Base-by-base conservation (phyloP, 805 yeast species). In the Cyberlindnera petersonii region DNA sequence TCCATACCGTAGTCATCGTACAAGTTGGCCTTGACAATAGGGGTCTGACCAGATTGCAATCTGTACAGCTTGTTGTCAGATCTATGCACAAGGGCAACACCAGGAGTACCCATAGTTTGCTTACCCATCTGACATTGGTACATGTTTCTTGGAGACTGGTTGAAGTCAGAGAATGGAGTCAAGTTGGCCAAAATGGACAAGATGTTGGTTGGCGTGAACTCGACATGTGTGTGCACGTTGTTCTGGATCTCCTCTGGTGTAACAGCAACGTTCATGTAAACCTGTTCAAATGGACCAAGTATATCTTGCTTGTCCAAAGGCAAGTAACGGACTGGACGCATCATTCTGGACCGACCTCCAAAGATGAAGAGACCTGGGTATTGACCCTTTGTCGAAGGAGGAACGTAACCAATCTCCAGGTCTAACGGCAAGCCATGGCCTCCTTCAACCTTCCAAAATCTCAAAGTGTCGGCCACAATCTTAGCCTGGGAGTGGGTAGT, bases 81-180 rank as follows among this genome's bases (percentile, higher is more conserved):
- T 64, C 98, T 77, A 63, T 88, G 95, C 31, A 71, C 76, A 39
- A 91, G 70, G 0, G 95, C 98, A 48, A 93, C 96, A 68, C 98
- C 98, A 8, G 98, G 98, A 5, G 98, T 93, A 66, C 98, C 98
- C 98, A 93, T 93, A 16, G 98, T 91, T 71, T 93, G 98, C 69
- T 93, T 93, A 78, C 97, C 98, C 98, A 93, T 93, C 74, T 93
- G 98, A 69, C 98, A 93, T 71, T 93, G 98, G 64, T 93, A 93
- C 98, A 93, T 93, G 64, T 93, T 93, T 79, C 98, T 85, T 58
- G 98, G 98, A 20, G 97, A 89, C 71, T 93, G 98, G 66, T 93
- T 93, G 71, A 93, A 93, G 64, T 93, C 98, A 2, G 98, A 89
- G 63, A 87, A 93, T 50, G 98, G 98, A 2, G 98, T 93, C 71